Evolutionary conservation across 179 eudicot genomes (phyloP), one percentile per base, ranked within the genome.

Genomic region (Heliamphora ciliata): DNA sequence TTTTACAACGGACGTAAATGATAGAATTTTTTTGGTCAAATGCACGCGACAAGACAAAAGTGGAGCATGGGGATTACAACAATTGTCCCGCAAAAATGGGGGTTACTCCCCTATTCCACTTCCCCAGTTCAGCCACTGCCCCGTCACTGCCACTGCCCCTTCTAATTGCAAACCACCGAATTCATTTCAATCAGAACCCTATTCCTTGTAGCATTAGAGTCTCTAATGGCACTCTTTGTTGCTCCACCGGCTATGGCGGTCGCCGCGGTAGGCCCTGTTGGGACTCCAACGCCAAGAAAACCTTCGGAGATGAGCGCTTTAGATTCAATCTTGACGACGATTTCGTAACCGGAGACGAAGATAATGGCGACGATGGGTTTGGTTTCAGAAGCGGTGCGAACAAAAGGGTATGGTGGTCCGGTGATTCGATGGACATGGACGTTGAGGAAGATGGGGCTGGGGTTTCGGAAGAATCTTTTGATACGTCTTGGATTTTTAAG

Each of bases 401-500:
- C 78, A 83, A 87, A 80, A 80, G 91, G 83, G 87, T 56, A 11
- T 88, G 93, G 93, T 91, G 92, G 93, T 88, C 87, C 31, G 90
- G 88, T 74, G 89, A 88, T 9, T 58, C 74, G 2, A 68, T 79
- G 18, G 86, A 79, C 4, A 83, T 81, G 0, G 92, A 85, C 3
- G 85, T 79, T 18, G 74, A 66, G 0, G 72, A 59, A 11, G 80
- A 50, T 24, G 87, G 84, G 79, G 87, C 87, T 87, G 89, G 88
- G 63, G 59, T 82, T 59, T 81, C 83, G 75, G 87, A 85, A 17
- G 90, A 84, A 40, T 79, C 90, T 18, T 79, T 79, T 73, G 86
- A 80, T 24, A 10, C 82, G 52, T 72, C 77, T 82, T 86, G 86
- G 88, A 47, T 89, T 80, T 82, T 80, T 18, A 86, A 89, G 91